Evolutionary conservation across 768 basidiomycete species (phyloP), one percentile per base, ranked within the genome.

Genomic region (Scleroderma citrinum): DNA sequence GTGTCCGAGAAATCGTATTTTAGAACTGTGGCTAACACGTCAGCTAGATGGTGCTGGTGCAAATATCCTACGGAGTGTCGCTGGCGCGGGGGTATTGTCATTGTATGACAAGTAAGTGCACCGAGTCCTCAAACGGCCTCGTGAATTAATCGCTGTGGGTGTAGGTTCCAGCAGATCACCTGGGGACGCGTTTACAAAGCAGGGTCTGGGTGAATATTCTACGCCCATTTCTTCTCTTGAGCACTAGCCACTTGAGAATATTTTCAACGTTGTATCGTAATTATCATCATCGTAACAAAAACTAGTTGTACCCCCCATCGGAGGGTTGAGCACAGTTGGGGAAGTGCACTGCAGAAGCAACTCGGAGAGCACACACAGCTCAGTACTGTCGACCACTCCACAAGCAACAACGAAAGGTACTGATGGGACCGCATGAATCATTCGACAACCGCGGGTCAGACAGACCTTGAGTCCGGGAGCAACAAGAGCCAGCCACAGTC

Each of bases 111-210:
- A 81, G 73, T 71, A 44, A 55, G 62, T 50, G 19, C 5, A 29
- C 31, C 7, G 7, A 11, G 8, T 43, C 45, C 23, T 31, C 17
- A 21, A 12, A 30, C 13, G 35, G n/a, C 23, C 13, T 8, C 36
- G 30, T 24, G 1, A 20, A 20, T 34, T 58, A 42, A 46, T 29
- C 41, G 31, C 2, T 13, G 5, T 45, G 26, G 10, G 42, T 14
- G 17, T 31, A 67, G 65, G 38, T 69, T 81, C 61, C 80, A 82
- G 67, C 74, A 74, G 58, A 64, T 71, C 39, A 59, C 76, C 59
- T 79, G 76, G 69, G 78, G 78, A 54, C 77, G 73, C 59, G 79
- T 78, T 57, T 80, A 81, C 69, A 70, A 72, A 32, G 74, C 74
- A 51, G 73, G 75, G 21, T 64, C 62, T 38, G 53, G 56, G 20